Evolutionary conservation across 352 stramenopile genomes (phyloP).

Genomic region (Globisporangium orthogonon): DNA sequence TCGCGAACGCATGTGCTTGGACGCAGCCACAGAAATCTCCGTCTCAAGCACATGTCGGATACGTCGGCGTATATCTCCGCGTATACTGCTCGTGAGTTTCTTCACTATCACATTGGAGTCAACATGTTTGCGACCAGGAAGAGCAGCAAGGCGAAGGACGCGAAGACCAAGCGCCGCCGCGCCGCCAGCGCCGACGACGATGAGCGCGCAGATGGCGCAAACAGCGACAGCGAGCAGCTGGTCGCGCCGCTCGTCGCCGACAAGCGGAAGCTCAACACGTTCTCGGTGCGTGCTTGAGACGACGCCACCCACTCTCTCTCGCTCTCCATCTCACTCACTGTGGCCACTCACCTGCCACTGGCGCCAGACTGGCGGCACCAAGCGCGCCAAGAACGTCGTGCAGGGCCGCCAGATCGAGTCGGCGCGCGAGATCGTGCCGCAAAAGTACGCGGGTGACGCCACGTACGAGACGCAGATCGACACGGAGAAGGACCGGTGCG

Average conservation of each 20-base stretch:
- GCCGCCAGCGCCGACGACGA: constrained; percentile 5
- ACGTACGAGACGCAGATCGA: constrained; percentile 84
- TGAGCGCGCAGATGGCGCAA: background rate
- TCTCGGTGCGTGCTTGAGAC: constrained; percentile 26
- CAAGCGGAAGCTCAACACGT: constrained; percentile 48
- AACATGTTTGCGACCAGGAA: constrained; percentile 13
- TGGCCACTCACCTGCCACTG: too few species aligned
- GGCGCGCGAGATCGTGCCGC: constrained; percentile 65
- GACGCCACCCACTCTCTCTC: background rate
- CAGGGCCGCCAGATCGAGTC: constrained; percentile 56
- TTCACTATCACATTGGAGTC: background rate
- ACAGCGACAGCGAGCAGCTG: constrained; percentile 14
- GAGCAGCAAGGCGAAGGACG: constrained; percentile 16
- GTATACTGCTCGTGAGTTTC: background rate
- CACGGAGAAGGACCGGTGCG: constrained; percentile 59
- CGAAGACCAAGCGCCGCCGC: constrained; percentile 16
- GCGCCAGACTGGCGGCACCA: constrained; percentile 37
- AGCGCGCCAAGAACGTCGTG: constrained; percentile 58
- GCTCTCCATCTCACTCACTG: background rate
- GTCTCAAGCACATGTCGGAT: background rate
- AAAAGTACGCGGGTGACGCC: constrained; percentile 74
- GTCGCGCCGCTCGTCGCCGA: constrained; percentile 19
- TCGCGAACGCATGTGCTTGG: too few species aligned
- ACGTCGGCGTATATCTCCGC: background rate
- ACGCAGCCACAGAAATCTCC: too few species aligned